Evolutionary conservation across 2,329 filamentous ascomycete species (phyloP).

Genomic region (Didymella arachidicola): DNA sequence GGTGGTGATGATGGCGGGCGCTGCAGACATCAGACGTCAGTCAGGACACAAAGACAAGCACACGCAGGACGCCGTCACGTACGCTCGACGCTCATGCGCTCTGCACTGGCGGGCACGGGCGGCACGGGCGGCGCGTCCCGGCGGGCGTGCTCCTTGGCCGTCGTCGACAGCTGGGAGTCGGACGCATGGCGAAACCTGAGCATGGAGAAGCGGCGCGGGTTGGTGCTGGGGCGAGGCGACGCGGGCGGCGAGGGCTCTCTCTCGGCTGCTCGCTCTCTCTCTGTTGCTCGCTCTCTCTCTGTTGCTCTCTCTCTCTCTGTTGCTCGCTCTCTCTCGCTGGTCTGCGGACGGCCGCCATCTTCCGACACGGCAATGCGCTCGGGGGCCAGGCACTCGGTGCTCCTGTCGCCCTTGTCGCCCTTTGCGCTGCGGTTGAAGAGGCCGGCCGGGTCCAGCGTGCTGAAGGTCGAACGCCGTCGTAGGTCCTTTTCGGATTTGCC

Average conservation of each 20-base stretch:
- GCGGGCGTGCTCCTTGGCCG: constrained; percentile 72
- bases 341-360: constrained; percentile 44
- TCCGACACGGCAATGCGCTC: constrained; percentile 43
- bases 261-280: constrained; percentile 12
- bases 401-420: constrained; percentile 24
- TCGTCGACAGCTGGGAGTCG: constrained; percentile 83
- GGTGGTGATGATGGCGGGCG: constrained; percentile 85
- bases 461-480: constrained; percentile 45
- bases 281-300: constrained; percentile 6
- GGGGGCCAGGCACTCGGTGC: constrained; percentile 27
- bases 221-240: constrained; percentile 46
- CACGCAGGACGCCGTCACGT: not conserved
- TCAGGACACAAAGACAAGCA: constrained; percentile 26
- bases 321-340: constrained; percentile 34
- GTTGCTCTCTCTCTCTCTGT: no score
- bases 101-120: constrained; percentile 38
- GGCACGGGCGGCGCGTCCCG: constrained; percentile 51
- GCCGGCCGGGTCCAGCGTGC: constrained; percentile 52
- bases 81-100: constrained; percentile 10
- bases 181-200: constrained; percentile 91
- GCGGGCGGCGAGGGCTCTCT: constrained; percentile 8
- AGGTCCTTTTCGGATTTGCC: constrained; percentile 52
- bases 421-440: constrained; percentile 49
- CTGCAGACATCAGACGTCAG: constrained; percentile 29
- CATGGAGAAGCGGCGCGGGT: constrained; percentile 67